Conservation (phyloP, 495 filamentous ascomycete genomes). For the Aspergillus campestris region DNA sequence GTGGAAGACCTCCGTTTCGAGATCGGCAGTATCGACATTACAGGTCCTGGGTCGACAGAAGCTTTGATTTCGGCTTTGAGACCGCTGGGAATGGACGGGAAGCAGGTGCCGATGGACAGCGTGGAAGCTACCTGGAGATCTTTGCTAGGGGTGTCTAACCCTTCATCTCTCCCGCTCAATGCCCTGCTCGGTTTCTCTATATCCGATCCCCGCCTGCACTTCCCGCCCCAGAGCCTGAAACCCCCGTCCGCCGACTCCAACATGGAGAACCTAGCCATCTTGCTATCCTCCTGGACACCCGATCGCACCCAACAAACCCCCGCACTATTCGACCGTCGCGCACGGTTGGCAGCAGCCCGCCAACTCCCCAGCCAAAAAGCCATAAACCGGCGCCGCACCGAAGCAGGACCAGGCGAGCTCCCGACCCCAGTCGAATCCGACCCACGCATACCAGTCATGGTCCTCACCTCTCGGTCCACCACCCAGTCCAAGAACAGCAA, state of each 20-base stretch:
- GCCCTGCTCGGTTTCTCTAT: slow-evolving; percentile 64
- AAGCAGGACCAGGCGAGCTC: slow-evolving; percentile 53
- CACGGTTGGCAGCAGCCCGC: slow-evolving; percentile 52
- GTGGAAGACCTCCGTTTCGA: slow-evolving; percentile 91
- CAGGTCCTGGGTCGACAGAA: slow-evolving; percentile 77
- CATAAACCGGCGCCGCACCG: slow-evolving; percentile 75
- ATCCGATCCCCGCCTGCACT: slow-evolving; percentile 70
- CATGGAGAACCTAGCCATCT: slow-evolving; percentile 44
- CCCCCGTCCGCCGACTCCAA: slow-evolving; percentile 23
- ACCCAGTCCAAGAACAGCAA: slow-evolving; percentile 25
- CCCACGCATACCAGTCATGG: slow-evolving; percentile 71
- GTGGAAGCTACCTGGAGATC: slow-evolving; percentile 53
- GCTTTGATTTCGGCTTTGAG: slow-evolving; percentile 63
- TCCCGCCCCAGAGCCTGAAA: slow-evolving; percentile 46
- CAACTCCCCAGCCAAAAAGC: slow-evolving; percentile 71
- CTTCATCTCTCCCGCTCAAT: slow-evolving; percentile 64
- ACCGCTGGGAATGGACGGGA: slow-evolving; percentile 34
- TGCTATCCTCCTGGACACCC: slow-evolving; percentile 61
- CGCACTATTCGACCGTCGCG: slow-evolving; percentile 59
- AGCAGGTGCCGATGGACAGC: slow-evolving; percentile 20
- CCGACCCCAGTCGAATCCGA: slow-evolving; percentile 57
- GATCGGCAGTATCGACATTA: slow-evolving; percentile 86
- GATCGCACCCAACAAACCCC: slow-evolving; percentile 49
- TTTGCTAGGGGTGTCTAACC: slow-evolving; percentile 64
- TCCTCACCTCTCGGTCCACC: slow-evolving; percentile 50